Conservation (phyloP, 1,284 basidiomycete genomes). For the Schizopora paradoxa region DNA sequence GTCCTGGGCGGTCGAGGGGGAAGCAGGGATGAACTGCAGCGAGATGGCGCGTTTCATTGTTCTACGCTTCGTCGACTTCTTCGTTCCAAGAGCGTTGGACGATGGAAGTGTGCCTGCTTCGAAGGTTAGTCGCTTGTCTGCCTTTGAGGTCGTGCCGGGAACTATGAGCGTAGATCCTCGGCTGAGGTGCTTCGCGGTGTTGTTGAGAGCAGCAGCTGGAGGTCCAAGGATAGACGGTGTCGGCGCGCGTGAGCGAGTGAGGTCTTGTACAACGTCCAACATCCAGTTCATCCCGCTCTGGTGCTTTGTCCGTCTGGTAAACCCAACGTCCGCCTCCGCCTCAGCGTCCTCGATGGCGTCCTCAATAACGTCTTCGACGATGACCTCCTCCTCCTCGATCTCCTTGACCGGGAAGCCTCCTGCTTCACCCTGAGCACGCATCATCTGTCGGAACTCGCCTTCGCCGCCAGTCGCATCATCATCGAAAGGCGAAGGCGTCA, state of each 20-base stretch:
- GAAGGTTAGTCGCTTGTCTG: slow-evolving; percentile 26
- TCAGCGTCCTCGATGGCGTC: slow-evolving; percentile 37
- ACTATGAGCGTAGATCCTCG: background rate
- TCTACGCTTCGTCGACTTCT: background rate
- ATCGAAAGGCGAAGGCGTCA: slow-evolving; percentile 19
- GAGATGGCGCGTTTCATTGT: slow-evolving; percentile 40
- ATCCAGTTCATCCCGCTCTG: slow-evolving; percentile 61
- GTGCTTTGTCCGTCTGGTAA: slow-evolving; percentile 26
- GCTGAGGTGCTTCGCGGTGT: background rate
- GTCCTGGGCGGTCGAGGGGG: slow-evolving; percentile 28
- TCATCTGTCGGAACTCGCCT: slow-evolving; percentile 58
- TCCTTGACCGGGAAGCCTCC: slow-evolving; percentile 45
- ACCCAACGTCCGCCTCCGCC: slow-evolving; percentile 28
- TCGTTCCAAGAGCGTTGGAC: background rate
- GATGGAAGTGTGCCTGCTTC: slow-evolving; percentile 23
- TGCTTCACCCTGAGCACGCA: slow-evolving; percentile 39
- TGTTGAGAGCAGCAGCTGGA: background rate
- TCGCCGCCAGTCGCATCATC: slow-evolving; percentile 26
- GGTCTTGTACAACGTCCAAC: slow-evolving; percentile 67
- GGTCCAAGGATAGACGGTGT: slow-evolving; percentile 28
- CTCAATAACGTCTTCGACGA: slow-evolving; percentile 33
- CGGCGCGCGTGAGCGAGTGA: slow-evolving; percentile 35
- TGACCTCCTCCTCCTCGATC: slow-evolving; percentile 32
- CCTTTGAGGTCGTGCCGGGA: background rate
- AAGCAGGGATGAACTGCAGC: slow-evolving; percentile 58